Evolutionary conservation across 2,329 filamentous ascomycete genomes (phyloP), one percentile per base, ranked within the genome.

Genomic region (Aureobasidium lini): DNA sequence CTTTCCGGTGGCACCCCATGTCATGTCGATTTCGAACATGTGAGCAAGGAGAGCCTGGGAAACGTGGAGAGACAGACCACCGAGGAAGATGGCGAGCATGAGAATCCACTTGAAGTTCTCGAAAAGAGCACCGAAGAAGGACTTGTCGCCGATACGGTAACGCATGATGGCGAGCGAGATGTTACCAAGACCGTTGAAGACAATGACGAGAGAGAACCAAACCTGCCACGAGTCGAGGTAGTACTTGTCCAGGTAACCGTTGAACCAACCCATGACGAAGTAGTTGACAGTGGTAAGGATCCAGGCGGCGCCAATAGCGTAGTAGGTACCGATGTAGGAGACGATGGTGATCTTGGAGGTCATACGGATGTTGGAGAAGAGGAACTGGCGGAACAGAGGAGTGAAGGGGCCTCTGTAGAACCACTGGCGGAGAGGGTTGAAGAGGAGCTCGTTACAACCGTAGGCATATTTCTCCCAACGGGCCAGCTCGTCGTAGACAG

Each of bases 1-100:
- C 75, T 95, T 95, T 42, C 85, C 82, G 0, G 90, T 95, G 1
- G 89, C 85, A 53, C 89, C 89, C 90, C 90, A 94, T 3, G 83
- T 84, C 86, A 94, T 93, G 73, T 94, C 82, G 69, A 93, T 84
- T 75, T 89, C 84, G 70, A 94, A 89, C 83, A 94, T 89, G 76
- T 95, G 90, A 4, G 85, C 81, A 47, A 94, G 74, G 36, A 95
- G 77, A 1, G 90, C 90, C 71, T 92, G 87, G 32, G 84, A 89
- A 50, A 95, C 83, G 74, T 95, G 89, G 37, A 95, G 81, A 1
- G 85, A 89, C 52, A 94, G 79, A 40, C 90, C 90, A 56, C 90
- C 90, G 16, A 95, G 79, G 79, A 94, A 95, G 71, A 94, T 86
- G 62, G 86, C 86, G 49, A 93, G 78, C 56, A 63, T 77, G 2